Evolutionary conservation across 768 basidiomycete genomes (phyloP).

Genomic region (Filobasidium wieringae): DNA sequence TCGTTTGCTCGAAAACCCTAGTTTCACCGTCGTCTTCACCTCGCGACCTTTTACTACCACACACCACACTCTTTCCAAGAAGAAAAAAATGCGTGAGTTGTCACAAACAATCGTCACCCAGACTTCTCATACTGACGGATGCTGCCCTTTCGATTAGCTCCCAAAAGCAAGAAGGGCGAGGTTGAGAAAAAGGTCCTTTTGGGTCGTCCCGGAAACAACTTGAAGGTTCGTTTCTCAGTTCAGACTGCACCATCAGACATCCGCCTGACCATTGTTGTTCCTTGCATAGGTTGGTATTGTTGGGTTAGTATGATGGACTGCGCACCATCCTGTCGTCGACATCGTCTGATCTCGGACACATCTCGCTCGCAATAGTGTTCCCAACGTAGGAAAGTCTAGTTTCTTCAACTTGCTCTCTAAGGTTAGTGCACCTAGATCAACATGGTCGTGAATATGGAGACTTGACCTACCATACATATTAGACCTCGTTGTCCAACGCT

Average conservation of each 20-base stretch:
- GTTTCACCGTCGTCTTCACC: neutral
- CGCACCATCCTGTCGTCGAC: too few relatives aligned
- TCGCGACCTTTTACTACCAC: constrained; percentile 4
- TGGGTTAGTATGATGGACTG: too few relatives aligned
- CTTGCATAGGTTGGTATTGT: constrained; percentile 81
- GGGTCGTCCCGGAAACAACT: constrained; percentile 88
- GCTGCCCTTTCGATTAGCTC: constrained; percentile 3
- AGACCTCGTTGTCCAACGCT: constrained; percentile 73
- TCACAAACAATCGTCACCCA: neutral
- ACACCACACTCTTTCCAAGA: constrained; percentile 1
- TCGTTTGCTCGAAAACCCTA: neutral
- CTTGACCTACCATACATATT: neutral
- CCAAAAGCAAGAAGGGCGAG: constrained; percentile 56
- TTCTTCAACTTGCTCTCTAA: constrained; percentile 95
- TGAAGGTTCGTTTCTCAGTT: constrained; percentile 39
- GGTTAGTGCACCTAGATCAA: constrained; percentile 39
- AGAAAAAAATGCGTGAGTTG: constrained; percentile 14
- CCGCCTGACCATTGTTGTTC: neutral
- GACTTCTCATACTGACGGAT: neutral
- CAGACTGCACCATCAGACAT: neutral
- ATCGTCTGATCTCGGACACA: too few relatives aligned
- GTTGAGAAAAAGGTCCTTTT: constrained; percentile 76
- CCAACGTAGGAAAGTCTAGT: constrained; percentile 98
- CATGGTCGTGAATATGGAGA: neutral
- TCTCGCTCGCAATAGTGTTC: too few relatives aligned